Evolutionary conservation across 495 filamentous ascomycete species (phyloP).

Genomic region (Penicillium macrosclerotiorum): DNA sequence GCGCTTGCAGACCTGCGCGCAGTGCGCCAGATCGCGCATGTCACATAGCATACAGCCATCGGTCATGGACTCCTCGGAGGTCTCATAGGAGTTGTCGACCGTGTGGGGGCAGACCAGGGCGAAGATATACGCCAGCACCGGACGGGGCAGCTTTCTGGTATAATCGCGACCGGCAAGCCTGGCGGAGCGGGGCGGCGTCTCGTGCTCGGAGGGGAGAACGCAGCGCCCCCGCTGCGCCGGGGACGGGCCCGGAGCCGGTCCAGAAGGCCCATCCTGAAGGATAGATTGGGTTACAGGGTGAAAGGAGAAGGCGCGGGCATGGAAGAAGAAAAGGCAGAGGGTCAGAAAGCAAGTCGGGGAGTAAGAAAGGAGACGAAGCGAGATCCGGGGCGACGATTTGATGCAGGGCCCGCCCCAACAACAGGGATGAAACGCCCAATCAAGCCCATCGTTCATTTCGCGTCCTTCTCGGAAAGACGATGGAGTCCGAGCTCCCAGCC

Average conservation of each 20-base stretch:
- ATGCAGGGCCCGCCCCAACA: conserved; percentile 13
- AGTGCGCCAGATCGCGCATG: conserved; percentile 83
- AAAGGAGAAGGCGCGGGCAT: background rate
- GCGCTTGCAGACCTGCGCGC: conserved; percentile 65
- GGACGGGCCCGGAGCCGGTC: conserved; percentile 35
- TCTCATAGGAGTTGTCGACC: conserved; percentile 70
- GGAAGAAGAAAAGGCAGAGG: background rate
- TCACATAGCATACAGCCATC: conserved; percentile 96
- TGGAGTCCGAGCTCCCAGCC: too few relatives aligned
- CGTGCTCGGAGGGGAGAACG: conserved; percentile 22
- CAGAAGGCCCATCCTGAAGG: conserved; percentile 36
- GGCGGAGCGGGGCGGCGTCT: conserved; percentile 20
- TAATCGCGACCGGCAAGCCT: conserved; percentile 34
- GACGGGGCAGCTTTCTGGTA: conserved; percentile 55
- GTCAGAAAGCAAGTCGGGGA: background rate
- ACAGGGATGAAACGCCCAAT: conserved; percentile 24
- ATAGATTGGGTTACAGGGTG: background rate
- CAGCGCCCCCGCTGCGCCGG: conserved; percentile 32
- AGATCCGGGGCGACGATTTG: background rate
- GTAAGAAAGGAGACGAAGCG: conserved; percentile 2
- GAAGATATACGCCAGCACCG: conserved; percentile 73
- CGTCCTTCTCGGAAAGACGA: too few relatives aligned
- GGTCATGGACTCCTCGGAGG: conserved; percentile 76
- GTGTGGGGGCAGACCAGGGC: conserved; percentile 80
- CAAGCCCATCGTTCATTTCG: conserved; percentile 2